Evolutionary conservation across 345 rosid species (phyloP).

Genomic region (Cardamine occulta): DNA sequence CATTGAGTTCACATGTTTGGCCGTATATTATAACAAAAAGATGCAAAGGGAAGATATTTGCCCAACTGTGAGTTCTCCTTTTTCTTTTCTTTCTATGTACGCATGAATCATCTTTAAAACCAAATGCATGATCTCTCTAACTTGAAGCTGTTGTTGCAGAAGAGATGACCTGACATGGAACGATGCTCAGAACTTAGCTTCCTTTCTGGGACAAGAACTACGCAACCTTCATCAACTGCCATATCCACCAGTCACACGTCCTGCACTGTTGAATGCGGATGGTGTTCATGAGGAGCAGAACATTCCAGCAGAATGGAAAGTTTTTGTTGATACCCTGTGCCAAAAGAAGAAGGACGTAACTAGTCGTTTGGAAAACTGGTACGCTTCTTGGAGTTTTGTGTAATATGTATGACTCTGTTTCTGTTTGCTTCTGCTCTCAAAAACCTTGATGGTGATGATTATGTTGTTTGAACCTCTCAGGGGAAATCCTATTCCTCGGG

Average conservation of each 20-base stretch:
- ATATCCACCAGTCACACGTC: conserved; percentile 57
- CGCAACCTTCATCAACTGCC: conserved; percentile 76
- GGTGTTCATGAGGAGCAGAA: conserved; percentile 42
- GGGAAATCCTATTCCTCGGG: conserved; percentile 83
- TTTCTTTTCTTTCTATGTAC: neutral
- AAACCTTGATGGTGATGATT: neutral
- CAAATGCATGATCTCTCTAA: conserved; percentile 24
- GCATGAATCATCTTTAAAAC: conserved; percentile 8
- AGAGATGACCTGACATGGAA: conserved; percentile 69
- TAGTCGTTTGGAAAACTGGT: conserved; percentile 72
- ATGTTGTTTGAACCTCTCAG: conserved; percentile 46
- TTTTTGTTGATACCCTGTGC: conserved; percentile 54
- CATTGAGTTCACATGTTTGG: conserved; percentile 62
- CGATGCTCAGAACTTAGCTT: conserved; percentile 64
- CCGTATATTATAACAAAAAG: conserved; percentile 83
- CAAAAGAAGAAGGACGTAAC: conserved; percentile 58
- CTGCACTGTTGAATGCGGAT: conserved; percentile 46
- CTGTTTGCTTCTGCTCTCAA: neutral
- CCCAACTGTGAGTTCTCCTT: conserved; percentile 68
- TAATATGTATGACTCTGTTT: neutral
- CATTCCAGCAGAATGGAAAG: conserved; percentile 72
- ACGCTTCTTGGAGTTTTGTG: conserved; percentile 1
- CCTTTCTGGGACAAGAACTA: conserved; percentile 83
- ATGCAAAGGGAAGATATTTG: conserved; percentile 92
- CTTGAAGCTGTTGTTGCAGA: conserved; percentile 54